Base-by-base conservation (phyloP, 352 stramenopile species). In the Globisporangium rhizosaccharum region DNA sequence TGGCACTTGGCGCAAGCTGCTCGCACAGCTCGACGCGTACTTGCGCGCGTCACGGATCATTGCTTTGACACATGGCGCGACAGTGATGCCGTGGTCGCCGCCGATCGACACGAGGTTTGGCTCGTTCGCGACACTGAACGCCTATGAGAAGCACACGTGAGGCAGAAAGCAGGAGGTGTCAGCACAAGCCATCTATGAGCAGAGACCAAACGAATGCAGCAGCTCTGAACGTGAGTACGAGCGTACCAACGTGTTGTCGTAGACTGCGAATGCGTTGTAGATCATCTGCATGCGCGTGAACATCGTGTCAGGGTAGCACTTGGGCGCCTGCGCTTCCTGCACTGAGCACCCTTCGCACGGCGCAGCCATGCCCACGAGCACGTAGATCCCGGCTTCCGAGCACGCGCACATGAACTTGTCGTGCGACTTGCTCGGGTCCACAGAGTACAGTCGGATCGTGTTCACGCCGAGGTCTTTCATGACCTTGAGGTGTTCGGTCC, bases 321-420 rank as follows among this genome's bases (percentile, higher is more conserved):
- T 66, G 18, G 75, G 75, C 17, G 72, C 60, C 28, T 59, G 17
- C 6, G 47, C 52, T 30, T 85, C 71, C 17, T 59, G 46, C 33
- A 85, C 63, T 12, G 70, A 60, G 59, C 75, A 85, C 47, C 66
- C 62, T 45, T 76, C 49, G 51, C 75, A 62, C 30, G 72, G 63
- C 18, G 75, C 75, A 8, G 68, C 59, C 66, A 84, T 78, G 59
- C 72, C 74, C 9, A 82, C 57, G 49, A 84, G 63, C 42, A 77
- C 74, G 67, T 84, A 84, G 53, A 84, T 82, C 45, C 74, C 74
- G 2, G 71, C 75, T 28, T 75, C 47, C 36, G 74, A 65, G 51
- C 74, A 61, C 51, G 74, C 77, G 57, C 79, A 90, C 82, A 92
- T 92, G 51, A 92, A 92, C 61, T 75, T 75, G 70, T 89, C 78